Evolutionary conservation across 768 basidiomycete species (phyloP), one percentile per base, ranked within the genome.

Genomic region (Leccinum barrowsii): DNA sequence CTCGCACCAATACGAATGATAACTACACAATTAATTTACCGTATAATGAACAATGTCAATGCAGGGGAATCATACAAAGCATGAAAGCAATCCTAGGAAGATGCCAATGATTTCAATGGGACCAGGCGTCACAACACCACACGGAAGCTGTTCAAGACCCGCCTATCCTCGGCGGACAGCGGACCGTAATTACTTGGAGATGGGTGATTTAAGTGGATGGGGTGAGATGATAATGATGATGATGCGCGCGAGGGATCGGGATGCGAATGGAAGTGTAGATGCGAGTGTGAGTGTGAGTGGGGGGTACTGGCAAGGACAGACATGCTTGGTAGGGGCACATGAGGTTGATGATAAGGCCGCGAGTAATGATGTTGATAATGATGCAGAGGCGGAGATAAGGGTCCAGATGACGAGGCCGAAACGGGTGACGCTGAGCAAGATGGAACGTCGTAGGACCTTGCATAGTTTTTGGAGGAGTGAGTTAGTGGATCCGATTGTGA

Each of bases 131-230:
- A 85, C 52, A 84, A 68, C 24, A 78, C 76, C 47, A 85, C 77
- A 47, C 80, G 80, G 65, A 86, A 80, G 48, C 81, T 80, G 61
- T 78, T 78, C 55, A 86, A 67, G n/a, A 77, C 82, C 55, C 83
- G 77, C 56, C 78, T 80, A 68, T 86, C 85, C 67, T 86, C 85
- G 49, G 80, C 74, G 10, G 83, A 74, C 34, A 84, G 51, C 75
- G 76, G 61, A 73, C 76, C 32, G 75, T 75, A 72, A 48, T 62
- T 69, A 13, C 60, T 69, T 42, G 69, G 64, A 17, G 67, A 64
- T 50, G 66, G 71, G n/a, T 59, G 62, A 24, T 59, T 62, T 40
- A 70, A 61, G 35, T 52, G 70, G 34, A 70, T 55, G 26, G 53
- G 59, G 7, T 53, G 54, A n/a, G 63, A 28, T 19, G 57, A 48